A percentile compares a stretch with the other conserved stretches of the same genome.
Evolutionary conservation across 441 rosid species (phyloP).

Genomic region (Sinapis alba): DNA sequence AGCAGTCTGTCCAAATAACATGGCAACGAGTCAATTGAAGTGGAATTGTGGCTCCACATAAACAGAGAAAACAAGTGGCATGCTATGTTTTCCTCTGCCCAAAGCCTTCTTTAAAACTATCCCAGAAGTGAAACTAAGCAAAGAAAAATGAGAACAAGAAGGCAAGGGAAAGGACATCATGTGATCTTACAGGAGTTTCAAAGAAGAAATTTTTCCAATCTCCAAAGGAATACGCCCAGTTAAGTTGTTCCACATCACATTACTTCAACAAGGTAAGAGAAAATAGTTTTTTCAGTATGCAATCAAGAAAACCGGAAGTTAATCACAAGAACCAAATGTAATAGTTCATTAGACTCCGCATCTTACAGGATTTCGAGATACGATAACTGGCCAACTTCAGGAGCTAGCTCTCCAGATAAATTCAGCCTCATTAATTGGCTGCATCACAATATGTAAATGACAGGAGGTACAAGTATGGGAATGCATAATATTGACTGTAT

Average conservation of each 20-base stretch:
- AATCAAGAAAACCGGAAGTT: slow-evolving; percentile 12
- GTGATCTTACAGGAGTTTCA: slow-evolving; percentile 64
- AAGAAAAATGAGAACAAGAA: background rate
- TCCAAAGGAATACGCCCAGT: slow-evolving; percentile 82
- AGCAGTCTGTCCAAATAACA: slow-evolving; percentile 59
- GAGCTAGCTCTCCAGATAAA: slow-evolving; percentile 79
- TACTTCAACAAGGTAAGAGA: slow-evolving; percentile 44
- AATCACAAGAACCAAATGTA: slow-evolving; percentile 16
- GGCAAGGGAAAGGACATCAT: background rate
- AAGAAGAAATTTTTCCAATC: slow-evolving; percentile 67
- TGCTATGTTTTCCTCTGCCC: background rate
- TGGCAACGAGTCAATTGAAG: slow-evolving; percentile 1
- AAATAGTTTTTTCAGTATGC: background rate
- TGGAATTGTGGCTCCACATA: background rate
- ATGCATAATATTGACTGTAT: slow-evolving; percentile 5
- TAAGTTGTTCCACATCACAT: slow-evolving; percentile 92
- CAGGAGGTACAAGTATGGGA: background rate
- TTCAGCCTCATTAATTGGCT: slow-evolving; percentile 78
- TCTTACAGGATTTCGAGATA: slow-evolving; percentile 74
- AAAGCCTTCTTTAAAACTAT: background rate
- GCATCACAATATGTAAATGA: slow-evolving; percentile 36
- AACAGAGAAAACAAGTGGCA: background rate
- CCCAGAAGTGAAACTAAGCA: slow-evolving; percentile 2
- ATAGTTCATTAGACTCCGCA: background rate
- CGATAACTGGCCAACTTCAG: slow-evolving; percentile 70